Percentiles rank a stretch among this genome's conserved stretches.
These are phyloP conservation scores for Astrothelium subdiscretum DNA, from an alignment of 495 filamentous ascomycete species.

Conservation along the genomic window DNA sequence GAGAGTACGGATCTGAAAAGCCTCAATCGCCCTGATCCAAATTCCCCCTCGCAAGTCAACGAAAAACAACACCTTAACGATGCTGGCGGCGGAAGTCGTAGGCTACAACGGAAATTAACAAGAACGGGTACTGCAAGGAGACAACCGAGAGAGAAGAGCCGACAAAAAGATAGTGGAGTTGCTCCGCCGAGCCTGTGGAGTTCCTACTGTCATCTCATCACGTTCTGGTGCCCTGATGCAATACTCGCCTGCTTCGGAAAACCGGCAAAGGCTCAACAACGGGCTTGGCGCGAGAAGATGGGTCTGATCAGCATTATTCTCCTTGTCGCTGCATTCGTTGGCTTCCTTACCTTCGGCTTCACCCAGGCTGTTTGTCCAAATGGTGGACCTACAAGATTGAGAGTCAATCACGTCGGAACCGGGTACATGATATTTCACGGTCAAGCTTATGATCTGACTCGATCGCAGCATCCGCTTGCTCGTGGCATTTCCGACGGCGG, in stretches of 20 bases:
- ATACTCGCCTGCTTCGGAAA: conserved; percentile 77
- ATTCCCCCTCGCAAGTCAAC: conserved; percentile 1
- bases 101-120: conserved; percentile 30
- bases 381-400: conserved; percentile 50
- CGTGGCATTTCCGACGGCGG: conserved; percentile 53
- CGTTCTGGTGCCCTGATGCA: conserved; percentile 88
- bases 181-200: conserved; percentile 86
- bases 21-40: neutral
- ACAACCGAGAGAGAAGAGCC: conserved; percentile 38
- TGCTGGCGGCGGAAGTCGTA: conserved; percentile 23
- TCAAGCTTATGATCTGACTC: conserved; percentile 64
- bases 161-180: conserved; percentile 54
- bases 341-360: conserved; percentile 95
- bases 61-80: conserved; percentile 22
- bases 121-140: neutral
- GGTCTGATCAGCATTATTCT: conserved; percentile 89
- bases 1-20: conserved; percentile 43
- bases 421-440: conserved; percentile 98
- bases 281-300: conserved; percentile 98
- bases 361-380: conserved; percentile 73
- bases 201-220: conserved; percentile 84
- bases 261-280: conserved; percentile 74
- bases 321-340: conserved; percentile 76
- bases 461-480: conserved; percentile 67
- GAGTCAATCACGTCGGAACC: conserved; percentile 62